A percentile compares a stretch with the other conserved stretches of the same genome.
phyloP scores from a whole-genome alignment of 2,329 filamentous ascomycete species.

The Talaromyces islandicus region DNA sequence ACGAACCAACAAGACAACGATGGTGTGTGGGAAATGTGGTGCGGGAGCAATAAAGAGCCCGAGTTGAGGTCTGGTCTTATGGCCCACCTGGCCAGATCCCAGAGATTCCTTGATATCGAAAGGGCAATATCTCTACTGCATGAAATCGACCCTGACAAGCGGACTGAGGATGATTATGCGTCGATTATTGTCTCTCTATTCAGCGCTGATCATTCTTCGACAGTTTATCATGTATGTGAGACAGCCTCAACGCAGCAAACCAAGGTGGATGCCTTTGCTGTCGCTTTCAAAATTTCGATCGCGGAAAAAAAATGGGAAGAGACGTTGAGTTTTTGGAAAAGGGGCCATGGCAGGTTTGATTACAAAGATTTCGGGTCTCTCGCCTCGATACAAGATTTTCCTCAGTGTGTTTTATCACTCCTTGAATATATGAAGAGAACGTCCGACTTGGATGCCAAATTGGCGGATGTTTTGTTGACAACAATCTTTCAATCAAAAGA shows the following conservation, averaged over 20 bases:
- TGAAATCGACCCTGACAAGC: constrained; percentile 28
- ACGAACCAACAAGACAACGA: constrained; percentile 22
- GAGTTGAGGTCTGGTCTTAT: constrained; percentile 25
- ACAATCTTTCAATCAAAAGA: constrained; percentile 20
- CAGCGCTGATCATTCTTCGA: constrained; percentile 28
- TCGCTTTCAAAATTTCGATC: constrained; percentile 24
- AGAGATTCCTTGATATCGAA: constrained; percentile 31
- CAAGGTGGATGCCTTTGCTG: constrained; percentile 23
- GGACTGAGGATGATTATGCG: constrained; percentile 40
- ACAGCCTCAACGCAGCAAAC: constrained; percentile 27
- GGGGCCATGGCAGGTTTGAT: not conserved
- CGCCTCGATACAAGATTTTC: constrained; percentile 12
- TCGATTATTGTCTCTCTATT: constrained; percentile 41
- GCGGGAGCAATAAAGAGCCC: constrained; percentile 21
- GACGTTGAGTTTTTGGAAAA: constrained; percentile 24
- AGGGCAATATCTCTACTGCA: constrained; percentile 44
- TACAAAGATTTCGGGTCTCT: constrained; percentile 10
- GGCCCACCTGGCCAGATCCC: constrained; percentile 35
- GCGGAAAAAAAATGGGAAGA: constrained; percentile 28
- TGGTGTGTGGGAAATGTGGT: constrained; percentile 39
- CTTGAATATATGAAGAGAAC: constrained; percentile 11
- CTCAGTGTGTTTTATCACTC: constrained; percentile 18
- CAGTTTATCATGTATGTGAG: constrained; percentile 36
- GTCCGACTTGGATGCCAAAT: not conserved
- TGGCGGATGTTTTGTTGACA: constrained; percentile 21